Percentiles rank a stretch among this genome's conserved stretches.
Conservation (phyloP, 768 basidiomycete species). For the Termitomyces sp. region DNA sequence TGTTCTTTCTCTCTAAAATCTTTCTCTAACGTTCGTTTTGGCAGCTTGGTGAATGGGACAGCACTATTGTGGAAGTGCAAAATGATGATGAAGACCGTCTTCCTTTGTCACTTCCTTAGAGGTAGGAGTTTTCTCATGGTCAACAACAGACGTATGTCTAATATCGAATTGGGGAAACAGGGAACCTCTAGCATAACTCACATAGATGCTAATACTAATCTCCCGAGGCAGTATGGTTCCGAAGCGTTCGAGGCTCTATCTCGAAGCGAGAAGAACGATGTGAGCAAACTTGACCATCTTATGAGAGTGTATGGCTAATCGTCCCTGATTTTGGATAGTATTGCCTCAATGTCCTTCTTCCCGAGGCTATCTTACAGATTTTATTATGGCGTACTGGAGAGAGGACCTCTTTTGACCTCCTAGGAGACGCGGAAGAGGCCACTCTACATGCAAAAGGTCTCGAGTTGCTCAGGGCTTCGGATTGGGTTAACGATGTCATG, state of each 20-base stretch:
- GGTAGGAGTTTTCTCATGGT: not conserved
- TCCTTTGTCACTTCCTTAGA: conserved; percentile 15
- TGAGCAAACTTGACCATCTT: conserved; percentile 24
- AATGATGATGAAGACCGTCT: conserved; percentile 37
- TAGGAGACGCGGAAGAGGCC: conserved; percentile 54
- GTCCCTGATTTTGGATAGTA: conserved; percentile 43
- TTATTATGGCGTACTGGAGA: conserved; percentile 69
- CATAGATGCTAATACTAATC: not conserved
- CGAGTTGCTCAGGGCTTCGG: conserved; percentile 48
- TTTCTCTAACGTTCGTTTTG: not conserved
- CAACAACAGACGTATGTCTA: not conserved
- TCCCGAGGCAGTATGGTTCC: conserved; percentile 34
- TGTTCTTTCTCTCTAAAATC: not conserved
- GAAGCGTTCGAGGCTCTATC: conserved; percentile 44
- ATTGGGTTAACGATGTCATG: conserved; percentile 70
- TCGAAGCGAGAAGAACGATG: conserved; percentile 51
- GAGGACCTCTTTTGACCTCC: conserved; percentile 49
- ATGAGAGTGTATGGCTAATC: too few relatives aligned
- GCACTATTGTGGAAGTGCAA: conserved; percentile 37
- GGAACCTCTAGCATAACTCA: not conserved
- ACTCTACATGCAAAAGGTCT: conserved; percentile 49
- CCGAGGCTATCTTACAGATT: conserved; percentile 70
- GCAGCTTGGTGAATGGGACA: conserved; percentile 59
- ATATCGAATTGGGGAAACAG: conserved; percentile 4
- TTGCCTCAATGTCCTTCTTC: conserved; percentile 68